Base-by-base conservation (phyloP, 495 filamentous ascomycete genomes). In the Penicillium malachiteum region DNA sequence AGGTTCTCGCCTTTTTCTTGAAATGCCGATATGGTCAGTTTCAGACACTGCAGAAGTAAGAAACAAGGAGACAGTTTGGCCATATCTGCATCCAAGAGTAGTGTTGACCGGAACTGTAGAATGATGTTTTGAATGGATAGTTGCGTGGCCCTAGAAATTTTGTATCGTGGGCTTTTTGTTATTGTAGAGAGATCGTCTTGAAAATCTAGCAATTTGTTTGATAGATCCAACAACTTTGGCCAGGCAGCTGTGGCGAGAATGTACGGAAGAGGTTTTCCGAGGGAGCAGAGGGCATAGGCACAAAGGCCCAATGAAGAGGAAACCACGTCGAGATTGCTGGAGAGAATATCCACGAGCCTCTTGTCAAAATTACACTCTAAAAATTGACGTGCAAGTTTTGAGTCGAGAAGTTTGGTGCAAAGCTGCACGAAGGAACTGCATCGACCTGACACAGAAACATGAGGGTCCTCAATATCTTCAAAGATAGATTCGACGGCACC, bases 401-500 rank as follows among this genome's bases (percentile, higher is more conserved):
- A 81, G 17, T 93, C 81, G 44, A 84, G 78, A 44, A 92, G 77
- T 65, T 90, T 91, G 51, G 78, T 74, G n/a, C 83, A 84, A 31
- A 97, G 76, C 55, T 93, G 88, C 2, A 92, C 66, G 52, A 88
- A 72, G 3, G 76, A 76, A 62, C 64, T 78, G 34, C 84, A 79
- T 55, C 73, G 73, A 18, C 72, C 65, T 5, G 81, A 78, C 9
- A 58, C 59, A 35, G 81, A 80, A 18, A 70, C 71, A n/a, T 70
- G 52, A 6, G 79, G 72, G 38, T 80, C 75, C 48, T 89, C 85
- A 57, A 98, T 87, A 55, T 95, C 89, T 53, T 95, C 91, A 54
- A 96, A 78, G 9, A 96, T 77, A 47, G 90, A 85, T 61, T 93
- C 89, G 48, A 95, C 79, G 46, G 91, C 88, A 59, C 90, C 84